phyloP scores from a whole-genome alignment of 805 yeast genomes.

The Ogataea paradorogensis region DNA sequence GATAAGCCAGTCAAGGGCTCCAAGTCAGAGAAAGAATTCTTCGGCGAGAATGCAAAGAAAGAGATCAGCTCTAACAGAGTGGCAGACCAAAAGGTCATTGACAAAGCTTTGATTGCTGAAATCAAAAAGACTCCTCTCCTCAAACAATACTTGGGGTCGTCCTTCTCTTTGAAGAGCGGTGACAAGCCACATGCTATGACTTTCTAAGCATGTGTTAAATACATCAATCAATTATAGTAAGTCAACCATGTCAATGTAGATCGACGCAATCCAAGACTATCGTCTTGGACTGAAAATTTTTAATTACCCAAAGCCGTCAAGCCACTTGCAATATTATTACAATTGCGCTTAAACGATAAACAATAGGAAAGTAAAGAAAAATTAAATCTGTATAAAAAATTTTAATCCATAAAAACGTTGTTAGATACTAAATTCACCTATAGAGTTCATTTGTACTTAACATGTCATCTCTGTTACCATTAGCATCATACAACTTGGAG shows the following conservation, averaged over 20 bases:
- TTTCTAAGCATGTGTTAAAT: slow-evolving; percentile 55
- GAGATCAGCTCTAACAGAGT: slow-evolving; percentile 90
- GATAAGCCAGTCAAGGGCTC: slow-evolving; percentile 81
- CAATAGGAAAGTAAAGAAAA: slow-evolving; percentile 2
- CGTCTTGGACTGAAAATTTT: neutral
- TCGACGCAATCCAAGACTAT: neutral
- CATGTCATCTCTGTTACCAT: slow-evolving; percentile 76
- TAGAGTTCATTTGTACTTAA: neutral
- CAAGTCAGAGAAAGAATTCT: slow-evolving; percentile 91
- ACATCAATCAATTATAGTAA: slow-evolving; percentile 1
- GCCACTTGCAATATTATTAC: slow-evolving; percentile 1
- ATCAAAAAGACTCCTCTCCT: slow-evolving; percentile 96
- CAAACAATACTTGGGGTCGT: slow-evolving; percentile 92
- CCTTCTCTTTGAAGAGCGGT: slow-evolving; percentile 96
- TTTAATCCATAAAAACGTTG: slow-evolving; percentile 2
- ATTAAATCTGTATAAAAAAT: slow-evolving; percentile 3
- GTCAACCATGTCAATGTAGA: neutral
- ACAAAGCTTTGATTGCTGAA: slow-evolving; percentile 86
- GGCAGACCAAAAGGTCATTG: slow-evolving; percentile 95
- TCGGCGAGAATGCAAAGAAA: slow-evolving; percentile 77
- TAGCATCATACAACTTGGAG: slow-evolving; percentile 83
- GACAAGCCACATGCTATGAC: slow-evolving; percentile 98
- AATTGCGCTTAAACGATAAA: neutral
- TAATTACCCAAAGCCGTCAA: neutral
- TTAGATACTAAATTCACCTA: neutral